Percentiles rank a stretch among this genome's conserved stretches.
These are phyloP conservation scores for Pestalotiopsis sp. DNA, from an alignment of 2,329 filamentous ascomycete species.

Conservation along the genomic window DNA sequence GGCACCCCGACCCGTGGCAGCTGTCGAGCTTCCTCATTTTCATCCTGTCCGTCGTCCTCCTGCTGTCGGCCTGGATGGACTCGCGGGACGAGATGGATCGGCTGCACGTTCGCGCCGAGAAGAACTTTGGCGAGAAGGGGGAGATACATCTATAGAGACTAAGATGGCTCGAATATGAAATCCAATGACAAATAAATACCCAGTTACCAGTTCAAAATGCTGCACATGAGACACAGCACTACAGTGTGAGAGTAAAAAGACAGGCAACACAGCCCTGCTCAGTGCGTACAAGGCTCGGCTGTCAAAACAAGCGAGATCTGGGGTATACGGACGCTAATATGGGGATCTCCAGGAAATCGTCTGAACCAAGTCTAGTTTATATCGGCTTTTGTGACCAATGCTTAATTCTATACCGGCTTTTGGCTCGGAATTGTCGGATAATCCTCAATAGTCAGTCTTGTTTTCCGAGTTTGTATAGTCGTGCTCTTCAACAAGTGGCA, in stretches of 20 bases:
- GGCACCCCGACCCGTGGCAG: not conserved
- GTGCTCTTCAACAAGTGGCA: not conserved
- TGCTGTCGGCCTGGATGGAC: conserved; percentile 11
- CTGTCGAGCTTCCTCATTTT: conserved; percentile 4
- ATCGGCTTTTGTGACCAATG: too few species aligned
- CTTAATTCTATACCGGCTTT: not conserved
- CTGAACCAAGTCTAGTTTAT: too few species aligned
- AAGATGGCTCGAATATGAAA: not conserved
- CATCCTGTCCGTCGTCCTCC: not conserved
- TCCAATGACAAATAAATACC: not conserved
- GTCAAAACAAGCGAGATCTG: too few species aligned
- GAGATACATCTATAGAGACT: not conserved
- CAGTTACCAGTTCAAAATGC: too few species aligned
- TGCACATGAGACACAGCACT: too few species aligned
- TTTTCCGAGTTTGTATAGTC: not conserved
- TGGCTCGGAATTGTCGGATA: not conserved
- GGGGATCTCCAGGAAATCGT: too few species aligned
- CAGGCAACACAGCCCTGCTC: too few species aligned
- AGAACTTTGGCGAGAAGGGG: conserved; percentile 10
- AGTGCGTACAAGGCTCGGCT: too few species aligned
- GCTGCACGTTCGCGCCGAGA: not conserved
- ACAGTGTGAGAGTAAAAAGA: too few species aligned
- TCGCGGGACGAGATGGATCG: not conserved
- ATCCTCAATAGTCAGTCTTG: not conserved
- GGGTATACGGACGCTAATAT: too few species aligned